Evolutionary conservation across 331 rosid genomes (phyloP), one percentile per base, ranked within the genome.

Genomic region (Saraca asoca): DNA sequence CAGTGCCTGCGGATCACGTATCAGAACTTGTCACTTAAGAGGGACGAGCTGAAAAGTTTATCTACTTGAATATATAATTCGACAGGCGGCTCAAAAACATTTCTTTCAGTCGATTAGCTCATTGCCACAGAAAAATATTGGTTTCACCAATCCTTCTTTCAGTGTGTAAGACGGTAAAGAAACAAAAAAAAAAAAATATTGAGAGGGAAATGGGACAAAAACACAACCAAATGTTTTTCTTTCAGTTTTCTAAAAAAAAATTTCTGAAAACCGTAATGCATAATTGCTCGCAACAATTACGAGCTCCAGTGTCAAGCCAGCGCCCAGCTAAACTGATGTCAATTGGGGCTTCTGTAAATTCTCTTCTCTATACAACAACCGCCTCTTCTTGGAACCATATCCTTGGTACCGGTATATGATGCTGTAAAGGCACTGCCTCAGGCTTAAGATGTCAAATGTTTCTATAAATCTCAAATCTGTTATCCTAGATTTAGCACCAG

Each of bases 341-440:
- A 85, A 45, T 33, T 73, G 95, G 53, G 88, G 87, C 77, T 84
- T 90, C 78, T 83, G 92, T 71, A 83, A 14, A 49, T 80, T 81
- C 51, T 88, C 98, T 20, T 88, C 97, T 45, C 65, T 50, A 62
- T 87, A 83, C 72, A 88, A n/a, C 76, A 93, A 85, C 50, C 97
- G 57, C 66, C 92, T 87, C 85, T 88, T 93, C 76, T 69, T 90
- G 2, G 92, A 86, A 54, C 88, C 87, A 45, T 85, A 85, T 51
- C 98, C 95, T 74, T 93, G 98, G 80, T 93, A 86, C 82, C 79
- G 91, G 82, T 84, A 93, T 79, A 90, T 82, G 45, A 90, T 84
- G 87, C 95, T 93, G 96, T 84, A 84, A 61, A 90, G 92, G 78
- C 97, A 93, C 72, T 90, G 95, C 71, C 92, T 84, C 82, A 93